Evolutionary conservation across 1,139 yeast genomes (phyloP), one percentile per base, ranked within the genome.

Genomic region (Saccharomyces hybrid): DNA sequence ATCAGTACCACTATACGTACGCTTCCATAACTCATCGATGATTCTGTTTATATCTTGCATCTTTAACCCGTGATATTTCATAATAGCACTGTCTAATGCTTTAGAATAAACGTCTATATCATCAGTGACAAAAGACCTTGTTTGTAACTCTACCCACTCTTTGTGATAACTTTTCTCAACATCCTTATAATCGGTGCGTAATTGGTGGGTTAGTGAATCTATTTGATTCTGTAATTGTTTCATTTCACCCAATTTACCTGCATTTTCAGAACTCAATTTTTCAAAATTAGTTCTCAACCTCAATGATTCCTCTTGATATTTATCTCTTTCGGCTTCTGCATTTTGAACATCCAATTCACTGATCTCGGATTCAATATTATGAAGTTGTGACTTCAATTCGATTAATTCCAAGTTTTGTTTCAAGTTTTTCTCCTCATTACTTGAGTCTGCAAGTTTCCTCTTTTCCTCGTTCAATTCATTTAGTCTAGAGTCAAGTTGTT

Each of bases 1-100:
- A 70, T 95, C 99, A 0, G 97, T 85, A 1, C 99, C 99, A 60
- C 87, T 86, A 65, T 95, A 95, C 0, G 99, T 93, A 54, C 82
- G 83, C 57, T 89, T 87, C 99, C 99, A 95, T 47, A 93, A 72
- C 64, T 90, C 97, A 64, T 88, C 93, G 51, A 95, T 76, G 31
- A 89, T 87, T 57, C 87, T 76, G 69, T 95, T 95, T 63, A 93
- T 90, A 63, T 91, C 96, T 61, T 83, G 83, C 99, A 95, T 95
- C 68, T 95, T 95, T 57, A 86, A 74, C 55, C 89, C 80, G 68
- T 95, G 99, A 66, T 83, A 93, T 64, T 85, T 84, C 96, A 95
- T 91, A 51, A 95, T 91, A 0, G 98, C 96, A 61, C 82, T 82
- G 64, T 95, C 99, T 51, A 95, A 76, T 0, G 96, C 96, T 62